A percentile compares a stretch with the other conserved stretches of the same genome.
phyloP scores from a whole-genome alignment of 495 filamentous ascomycete genomes.

The Neurospora sp. region DNA sequence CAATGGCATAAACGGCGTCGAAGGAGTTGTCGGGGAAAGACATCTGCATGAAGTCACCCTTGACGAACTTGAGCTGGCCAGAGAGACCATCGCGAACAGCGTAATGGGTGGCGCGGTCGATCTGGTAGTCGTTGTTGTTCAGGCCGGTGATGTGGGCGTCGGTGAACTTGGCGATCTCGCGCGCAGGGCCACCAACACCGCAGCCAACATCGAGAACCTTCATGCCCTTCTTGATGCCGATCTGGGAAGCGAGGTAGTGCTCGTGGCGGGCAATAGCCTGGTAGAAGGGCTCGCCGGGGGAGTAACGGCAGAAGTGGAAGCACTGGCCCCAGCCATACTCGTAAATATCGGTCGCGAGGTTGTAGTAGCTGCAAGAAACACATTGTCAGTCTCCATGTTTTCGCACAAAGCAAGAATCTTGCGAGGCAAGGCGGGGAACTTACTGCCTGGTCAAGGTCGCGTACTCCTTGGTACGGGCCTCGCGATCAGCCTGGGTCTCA shows the following conservation, averaged over 20 bases:
- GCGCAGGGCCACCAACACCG: constrained; percentile 93
- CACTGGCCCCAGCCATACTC: constrained; percentile 93
- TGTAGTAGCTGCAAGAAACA: constrained; percentile 72
- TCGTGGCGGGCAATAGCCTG: constrained; percentile 96
- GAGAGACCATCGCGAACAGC: constrained; percentile 71
- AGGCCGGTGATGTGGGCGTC: constrained; percentile 82
- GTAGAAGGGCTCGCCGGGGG: constrained; percentile 74
- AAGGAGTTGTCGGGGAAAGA: constrained; percentile 84
- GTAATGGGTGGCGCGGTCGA: constrained; percentile 83
- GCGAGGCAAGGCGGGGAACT: constrained; percentile 22
- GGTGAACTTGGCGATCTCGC: constrained; percentile 94
- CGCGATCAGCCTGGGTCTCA: constrained; percentile 75
- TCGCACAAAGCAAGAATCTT: neutral
- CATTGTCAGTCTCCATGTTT: constrained; percentile 2
- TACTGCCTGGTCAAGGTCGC: constrained; percentile 92
- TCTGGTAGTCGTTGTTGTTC: constrained; percentile 99
- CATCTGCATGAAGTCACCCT: constrained; percentile 99
- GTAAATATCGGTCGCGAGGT: constrained; percentile 94
- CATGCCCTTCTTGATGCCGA: constrained; percentile 78
- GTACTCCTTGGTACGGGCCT: constrained; percentile 81
- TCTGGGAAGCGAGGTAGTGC: constrained; percentile 90
- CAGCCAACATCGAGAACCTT: constrained; percentile 94
- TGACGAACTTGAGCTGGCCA: constrained; percentile 76
- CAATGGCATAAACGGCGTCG: constrained; percentile 96
- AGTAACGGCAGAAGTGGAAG: constrained; percentile 98